These are phyloP conservation scores for Calonectria crousiana DNA, from an alignment of 2,329 filamentous ascomycete species.

Conservation along the genomic window DNA sequence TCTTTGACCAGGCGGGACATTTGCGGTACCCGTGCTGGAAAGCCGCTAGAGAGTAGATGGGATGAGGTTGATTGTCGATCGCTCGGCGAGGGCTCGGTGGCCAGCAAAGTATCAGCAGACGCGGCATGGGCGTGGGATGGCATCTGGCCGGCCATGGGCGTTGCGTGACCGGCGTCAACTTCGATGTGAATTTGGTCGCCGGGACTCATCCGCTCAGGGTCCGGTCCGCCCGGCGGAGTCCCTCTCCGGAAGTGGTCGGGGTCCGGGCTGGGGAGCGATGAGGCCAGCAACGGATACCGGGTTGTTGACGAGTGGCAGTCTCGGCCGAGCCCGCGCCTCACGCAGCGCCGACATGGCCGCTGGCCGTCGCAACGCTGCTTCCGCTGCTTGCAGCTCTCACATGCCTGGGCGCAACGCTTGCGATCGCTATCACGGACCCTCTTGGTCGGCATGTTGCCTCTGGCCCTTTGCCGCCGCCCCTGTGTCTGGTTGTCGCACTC, in stretches of 20 bases:
- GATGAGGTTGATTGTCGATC: conserved; percentile 31
- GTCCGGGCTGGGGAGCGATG: conserved; percentile 41
- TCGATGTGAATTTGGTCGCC: conserved; percentile 23
- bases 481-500: not conserved
- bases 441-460: conserved; percentile 38
- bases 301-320: conserved; percentile 35
- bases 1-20: conserved; percentile 50
- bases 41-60: conserved; percentile 39
- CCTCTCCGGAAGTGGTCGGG: conserved; percentile 27
- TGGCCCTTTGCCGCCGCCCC: conserved; percentile 16
- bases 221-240: conserved; percentile 19
- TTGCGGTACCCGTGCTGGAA: conserved; percentile 39
- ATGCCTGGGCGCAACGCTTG: conserved; percentile 41
- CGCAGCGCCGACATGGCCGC: conserved; percentile 40
- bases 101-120: conserved; percentile 4
- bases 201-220: conserved; percentile 35
- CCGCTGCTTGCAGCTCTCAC: conserved; percentile 42
- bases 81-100: conserved; percentile 19
- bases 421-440: conserved; percentile 40
- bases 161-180: not conserved
- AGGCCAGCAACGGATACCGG: conserved; percentile 36
- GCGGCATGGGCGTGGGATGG: not conserved
- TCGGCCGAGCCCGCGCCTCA: conserved; percentile 38
- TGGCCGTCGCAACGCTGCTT: conserved; percentile 42
- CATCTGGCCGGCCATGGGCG: conserved; percentile 1